A percentile compares a stretch with the other conserved stretches of the same genome.
phyloP scores from a whole-genome alignment of 176 grass and related monocot species.

The Raddia distichophylla region DNA sequence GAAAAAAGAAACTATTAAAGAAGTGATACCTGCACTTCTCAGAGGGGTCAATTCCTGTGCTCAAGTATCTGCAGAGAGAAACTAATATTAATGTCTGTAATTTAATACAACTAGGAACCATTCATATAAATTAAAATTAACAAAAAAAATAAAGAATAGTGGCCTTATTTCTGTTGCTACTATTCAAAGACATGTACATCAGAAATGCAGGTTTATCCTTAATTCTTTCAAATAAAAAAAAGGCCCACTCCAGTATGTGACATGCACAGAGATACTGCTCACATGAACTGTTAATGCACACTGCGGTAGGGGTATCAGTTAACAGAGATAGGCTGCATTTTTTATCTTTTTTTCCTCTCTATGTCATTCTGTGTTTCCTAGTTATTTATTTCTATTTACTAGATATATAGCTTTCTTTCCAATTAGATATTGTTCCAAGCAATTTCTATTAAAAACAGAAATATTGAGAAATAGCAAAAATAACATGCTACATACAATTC shows the following conservation, averaged over 20 bases:
- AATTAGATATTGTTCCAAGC: neutral
- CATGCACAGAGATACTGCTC: neutral
- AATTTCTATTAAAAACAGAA: neutral
- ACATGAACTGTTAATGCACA: neutral
- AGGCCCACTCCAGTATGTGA: neutral
- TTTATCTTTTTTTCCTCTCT: neutral
- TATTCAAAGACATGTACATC: constrained; percentile 14
- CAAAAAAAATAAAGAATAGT: constrained; percentile 15
- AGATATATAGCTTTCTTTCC: neutral
- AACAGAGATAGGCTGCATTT: neutral
- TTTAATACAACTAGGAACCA: constrained; percentile 30
- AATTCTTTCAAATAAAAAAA: constrained; percentile 16
- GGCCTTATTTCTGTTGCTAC: neutral
- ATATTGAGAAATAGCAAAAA: neutral
- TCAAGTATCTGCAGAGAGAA: constrained; percentile 76
- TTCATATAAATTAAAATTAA: constrained; percentile 27
- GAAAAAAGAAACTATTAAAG: constrained; percentile 99
- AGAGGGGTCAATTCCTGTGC: constrained; percentile 57
- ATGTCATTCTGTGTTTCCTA: neutral
- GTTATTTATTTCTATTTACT: neutral
- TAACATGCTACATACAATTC: neutral
- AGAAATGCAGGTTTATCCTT: neutral
- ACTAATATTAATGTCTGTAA: constrained; percentile 27
- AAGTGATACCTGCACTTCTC: constrained; percentile 73
- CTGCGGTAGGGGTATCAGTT: neutral